Conservation (phyloP, 2,329 filamentous ascomycete genomes). For the Botrytis byssoidea region DNA sequence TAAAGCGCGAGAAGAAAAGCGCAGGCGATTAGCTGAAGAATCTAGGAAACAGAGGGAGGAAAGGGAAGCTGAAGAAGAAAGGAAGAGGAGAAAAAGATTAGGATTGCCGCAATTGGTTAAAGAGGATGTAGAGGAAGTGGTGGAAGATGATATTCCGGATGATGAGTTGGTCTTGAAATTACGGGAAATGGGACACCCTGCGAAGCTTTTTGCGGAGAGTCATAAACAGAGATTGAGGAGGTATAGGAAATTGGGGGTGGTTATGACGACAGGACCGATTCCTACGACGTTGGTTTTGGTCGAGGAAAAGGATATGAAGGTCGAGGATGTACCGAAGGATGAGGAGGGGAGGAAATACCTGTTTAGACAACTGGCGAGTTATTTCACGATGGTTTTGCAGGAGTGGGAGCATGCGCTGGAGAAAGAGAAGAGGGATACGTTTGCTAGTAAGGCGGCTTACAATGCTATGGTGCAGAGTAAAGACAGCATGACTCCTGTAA, state of each 20-base stretch:
- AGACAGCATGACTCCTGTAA: slow-evolving; percentile 77
- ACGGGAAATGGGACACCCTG: slow-evolving; percentile 70
- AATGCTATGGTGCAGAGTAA: slow-evolving; percentile 83
- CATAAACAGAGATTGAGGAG: slow-evolving; percentile 67
- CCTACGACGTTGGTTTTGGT: slow-evolving; percentile 80
- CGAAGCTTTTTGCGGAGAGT: slow-evolving; percentile 75
- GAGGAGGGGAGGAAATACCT: slow-evolving; percentile 66
- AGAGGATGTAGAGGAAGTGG: slow-evolving; percentile 48
- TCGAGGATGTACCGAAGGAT: slow-evolving; percentile 62
- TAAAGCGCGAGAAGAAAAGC: slow-evolving; percentile 75
- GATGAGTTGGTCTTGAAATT: slow-evolving; percentile 68
- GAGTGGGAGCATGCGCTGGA: slow-evolving; percentile 83
- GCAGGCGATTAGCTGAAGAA: slow-evolving; percentile 76
- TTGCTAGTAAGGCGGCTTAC: slow-evolving; percentile 77
- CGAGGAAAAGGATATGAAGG: slow-evolving; percentile 85
- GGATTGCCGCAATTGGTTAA: slow-evolving; percentile 73
- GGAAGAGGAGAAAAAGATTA: slow-evolving; percentile 68
- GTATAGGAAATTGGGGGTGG: slow-evolving; percentile 63
- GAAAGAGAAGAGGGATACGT: slow-evolving; percentile 62
- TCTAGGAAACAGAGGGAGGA: slow-evolving; percentile 67
- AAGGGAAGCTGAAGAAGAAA: slow-evolving; percentile 71
- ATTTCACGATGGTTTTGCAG: slow-evolving; percentile 91
- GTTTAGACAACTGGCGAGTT: slow-evolving; percentile 85
- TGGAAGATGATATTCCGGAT: slow-evolving; percentile 64
- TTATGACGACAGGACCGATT: slow-evolving; percentile 73